Evolutionary conservation across 345 rosid species (phyloP), one percentile per base, ranked within the genome.

Genomic region (Mangifera indica): DNA sequence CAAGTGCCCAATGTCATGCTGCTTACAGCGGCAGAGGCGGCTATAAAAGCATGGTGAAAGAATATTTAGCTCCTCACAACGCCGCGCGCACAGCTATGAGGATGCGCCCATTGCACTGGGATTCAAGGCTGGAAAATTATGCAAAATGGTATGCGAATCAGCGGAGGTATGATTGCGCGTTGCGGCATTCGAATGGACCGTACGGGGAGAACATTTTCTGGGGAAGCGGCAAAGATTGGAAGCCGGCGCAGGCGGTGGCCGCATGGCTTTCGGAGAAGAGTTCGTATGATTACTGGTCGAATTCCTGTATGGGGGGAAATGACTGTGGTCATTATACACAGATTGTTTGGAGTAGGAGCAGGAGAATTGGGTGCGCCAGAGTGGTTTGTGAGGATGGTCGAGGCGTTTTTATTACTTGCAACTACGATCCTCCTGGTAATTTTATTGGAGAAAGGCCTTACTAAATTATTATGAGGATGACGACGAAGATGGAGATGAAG

Each of bases 401-500:
- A 5, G 97, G 97, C 7, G 93, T 88, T 40, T 93, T 93, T 83
- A 90, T 93, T 78, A 87, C 85, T 71, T 93, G 98, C 79, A 91
- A 90, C 78, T 93, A 93, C 76, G 96, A 93, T 78, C 98, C 98
- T 64, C 98, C 98, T 15, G 98, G 98, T 72, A 93, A 91, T 75
- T 93, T 75, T 70, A 80, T 89, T 63, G 98, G 98, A 12, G 89
- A 93, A 77, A 87, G 79, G 86, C 98, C 98, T 20, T 91, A 91
- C 60, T 93, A 76, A 89, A 14, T 56, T 37, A 37, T 37, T 37
- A 37, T 37, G 42, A 37, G 42, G 9, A 37, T 7, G 42, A 5
- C 8, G 42, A 22, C 1, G 18, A 46, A 3, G 53, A 20, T 37
- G 21, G 2, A 12, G 2, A n/a, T n/a, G 5, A 53, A 54, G 13